Conservation (phyloP, 768 basidiomycete species). For the Phaeotremella fagi region DNA sequence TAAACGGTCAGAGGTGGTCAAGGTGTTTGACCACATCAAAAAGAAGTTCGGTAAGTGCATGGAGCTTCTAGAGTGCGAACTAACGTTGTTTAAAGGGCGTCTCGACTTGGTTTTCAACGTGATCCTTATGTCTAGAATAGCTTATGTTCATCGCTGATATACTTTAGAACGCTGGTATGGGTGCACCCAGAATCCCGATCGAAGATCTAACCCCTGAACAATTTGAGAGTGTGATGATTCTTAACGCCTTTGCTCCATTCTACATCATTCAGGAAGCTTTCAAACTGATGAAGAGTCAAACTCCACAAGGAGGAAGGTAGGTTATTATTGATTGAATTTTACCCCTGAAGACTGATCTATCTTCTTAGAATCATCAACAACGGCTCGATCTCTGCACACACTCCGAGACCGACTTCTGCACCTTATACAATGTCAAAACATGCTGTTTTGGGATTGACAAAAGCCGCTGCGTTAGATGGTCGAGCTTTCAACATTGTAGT, state of each 20-base stretch:
- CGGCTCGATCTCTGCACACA: constrained; percentile 51
- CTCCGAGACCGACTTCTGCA: constrained; percentile 38
- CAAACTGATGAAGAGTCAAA: constrained; percentile 64
- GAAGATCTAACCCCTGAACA: constrained; percentile 55
- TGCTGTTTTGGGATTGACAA: constrained; percentile 69
- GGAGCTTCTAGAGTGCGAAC: not conserved
- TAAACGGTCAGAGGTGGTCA: constrained; percentile 58
- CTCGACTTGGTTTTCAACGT: constrained; percentile 73
- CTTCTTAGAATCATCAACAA: constrained; percentile 71
- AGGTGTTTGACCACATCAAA: constrained; percentile 57
- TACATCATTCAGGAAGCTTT: constrained; percentile 72
- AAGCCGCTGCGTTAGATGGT: constrained; percentile 71
- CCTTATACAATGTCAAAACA: constrained; percentile 75
- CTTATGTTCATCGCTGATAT: not conserved
- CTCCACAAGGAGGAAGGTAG: constrained; percentile 59
- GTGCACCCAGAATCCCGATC: constrained; percentile 53
- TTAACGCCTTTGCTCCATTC: constrained; percentile 69
- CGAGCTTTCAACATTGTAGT: constrained; percentile 65
- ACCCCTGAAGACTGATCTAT: not conserved
- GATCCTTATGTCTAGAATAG: constrained; percentile 21
- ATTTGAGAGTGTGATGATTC: constrained; percentile 54
- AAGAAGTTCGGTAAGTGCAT: constrained; percentile 54
- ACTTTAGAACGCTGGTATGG: constrained; percentile 67
- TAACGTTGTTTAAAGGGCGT: constrained; percentile 23
- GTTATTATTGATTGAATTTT: not conserved